These are phyloP conservation scores for Cutaneotrichosporon spelunceum DNA, from an alignment of 1,284 basidiomycete species.

Conservation along the genomic window DNA sequence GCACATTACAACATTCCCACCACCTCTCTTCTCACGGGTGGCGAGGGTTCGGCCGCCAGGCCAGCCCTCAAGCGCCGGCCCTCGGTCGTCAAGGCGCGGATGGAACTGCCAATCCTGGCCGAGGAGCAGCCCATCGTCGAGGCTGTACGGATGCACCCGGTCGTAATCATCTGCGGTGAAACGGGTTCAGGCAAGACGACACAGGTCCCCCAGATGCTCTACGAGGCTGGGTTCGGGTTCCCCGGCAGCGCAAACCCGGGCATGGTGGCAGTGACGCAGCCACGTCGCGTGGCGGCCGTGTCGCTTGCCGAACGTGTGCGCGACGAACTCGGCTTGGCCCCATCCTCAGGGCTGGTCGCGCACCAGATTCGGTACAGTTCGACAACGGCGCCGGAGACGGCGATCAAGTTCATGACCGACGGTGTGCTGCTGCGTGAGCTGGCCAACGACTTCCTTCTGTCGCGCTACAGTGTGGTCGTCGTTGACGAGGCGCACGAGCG, in stretches of 20 bases:
- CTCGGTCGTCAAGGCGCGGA: slow-evolving; percentile 72
- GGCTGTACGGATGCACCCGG: slow-evolving; percentile 77
- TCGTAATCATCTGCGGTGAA: slow-evolving; percentile 71
- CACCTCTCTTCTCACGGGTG: slow-evolving; percentile 39
- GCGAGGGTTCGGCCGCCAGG: slow-evolving; percentile 47
- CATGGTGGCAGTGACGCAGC: slow-evolving; percentile 97
- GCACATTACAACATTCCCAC: slow-evolving; percentile 40
- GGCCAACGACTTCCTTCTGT: slow-evolving; percentile 82
- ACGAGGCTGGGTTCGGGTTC: slow-evolving; percentile 92
- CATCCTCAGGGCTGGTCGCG: slow-evolving; percentile 68
- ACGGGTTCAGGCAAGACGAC: slow-evolving; percentile 99
- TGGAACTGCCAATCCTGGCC: slow-evolving; percentile 81
- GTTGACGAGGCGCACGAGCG: slow-evolving; percentile 98
- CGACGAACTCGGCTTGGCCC: slow-evolving; percentile 74
- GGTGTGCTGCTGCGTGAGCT: slow-evolving; percentile 93
- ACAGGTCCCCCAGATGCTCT: slow-evolving; percentile 88
- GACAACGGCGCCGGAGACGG: slow-evolving; percentile 80
- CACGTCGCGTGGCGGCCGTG: slow-evolving; percentile 93
- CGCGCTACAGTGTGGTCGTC: slow-evolving; percentile 88
- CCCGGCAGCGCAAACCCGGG: slow-evolving; percentile 89
- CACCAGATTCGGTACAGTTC: slow-evolving; percentile 98
- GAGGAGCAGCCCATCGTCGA: slow-evolving; percentile 96
- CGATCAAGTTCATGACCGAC: slow-evolving; percentile 99
- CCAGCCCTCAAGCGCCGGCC: slow-evolving; percentile 66
- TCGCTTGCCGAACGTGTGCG: slow-evolving; percentile 91